These are phyloP conservation scores for Xerocomus brunneocitrinus DNA, from an alignment of 768 basidiomycete genomes.

Conservation along the genomic window DNA sequence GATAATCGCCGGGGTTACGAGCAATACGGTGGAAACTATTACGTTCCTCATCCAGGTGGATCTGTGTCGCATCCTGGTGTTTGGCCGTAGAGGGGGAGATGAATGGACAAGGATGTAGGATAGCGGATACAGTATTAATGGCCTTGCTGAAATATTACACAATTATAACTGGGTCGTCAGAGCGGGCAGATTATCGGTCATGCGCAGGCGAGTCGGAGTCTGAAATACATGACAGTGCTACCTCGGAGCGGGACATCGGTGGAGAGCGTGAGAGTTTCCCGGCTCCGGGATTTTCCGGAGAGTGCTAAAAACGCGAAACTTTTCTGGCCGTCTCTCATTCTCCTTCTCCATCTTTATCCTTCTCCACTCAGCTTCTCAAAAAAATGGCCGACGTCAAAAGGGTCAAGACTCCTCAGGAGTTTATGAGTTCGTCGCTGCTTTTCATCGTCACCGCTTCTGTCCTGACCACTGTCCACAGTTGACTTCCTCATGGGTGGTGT, in stretches of 20 bases:
- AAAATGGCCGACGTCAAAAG: conserved; percentile 82
- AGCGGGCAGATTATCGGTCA: too few species aligned
- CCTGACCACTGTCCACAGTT: conserved; percentile 40
- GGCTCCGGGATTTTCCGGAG: conserved; percentile 31
- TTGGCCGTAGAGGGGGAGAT: conserved; percentile 25
- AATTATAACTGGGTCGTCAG: background rate
- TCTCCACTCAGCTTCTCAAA: conserved; percentile 49
- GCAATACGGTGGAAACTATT: conserved; percentile 25
- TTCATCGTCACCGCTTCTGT: background rate
- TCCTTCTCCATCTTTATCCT: conserved; percentile 42
- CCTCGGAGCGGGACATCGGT: conserved; percentile 9
- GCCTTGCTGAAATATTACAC: background rate
- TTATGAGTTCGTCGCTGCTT: conserved; percentile 53
- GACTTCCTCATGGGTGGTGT: conserved; percentile 98
- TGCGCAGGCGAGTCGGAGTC: too few species aligned
- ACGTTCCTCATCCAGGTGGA: conserved; percentile 17
- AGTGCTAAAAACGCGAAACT: conserved; percentile 43
- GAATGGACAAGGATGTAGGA: conserved; percentile 13
- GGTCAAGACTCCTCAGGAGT: conserved; percentile 88
- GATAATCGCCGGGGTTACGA: conserved; percentile 25
- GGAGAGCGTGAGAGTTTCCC: conserved; percentile 24
- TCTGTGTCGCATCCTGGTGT: conserved; percentile 20
- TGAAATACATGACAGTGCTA: too few species aligned
- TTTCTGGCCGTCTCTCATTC: conserved; percentile 43
- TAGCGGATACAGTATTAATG: conserved; percentile 6